Conservation (phyloP, 2,329 filamentous ascomycete species). For the Botryotinia globosa region DNA sequence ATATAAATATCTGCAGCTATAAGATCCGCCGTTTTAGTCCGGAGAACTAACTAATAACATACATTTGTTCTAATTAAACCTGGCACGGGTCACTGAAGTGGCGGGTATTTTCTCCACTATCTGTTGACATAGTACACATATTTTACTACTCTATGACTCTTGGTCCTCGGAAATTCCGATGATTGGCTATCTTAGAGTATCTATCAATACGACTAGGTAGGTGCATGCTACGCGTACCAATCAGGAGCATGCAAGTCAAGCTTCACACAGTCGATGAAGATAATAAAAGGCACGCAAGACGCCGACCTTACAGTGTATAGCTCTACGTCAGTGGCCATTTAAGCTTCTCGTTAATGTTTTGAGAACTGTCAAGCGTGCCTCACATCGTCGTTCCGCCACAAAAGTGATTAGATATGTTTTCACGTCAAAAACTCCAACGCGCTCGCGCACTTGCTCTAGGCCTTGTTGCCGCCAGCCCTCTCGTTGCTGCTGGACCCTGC, state of each 20-base stretch:
- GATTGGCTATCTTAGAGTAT: neutral
- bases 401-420: constrained; percentile 37
- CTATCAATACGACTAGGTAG: neutral
- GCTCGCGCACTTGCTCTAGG: constrained; percentile 31
- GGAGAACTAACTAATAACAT: neutral
- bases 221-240: constrained; percentile 1
- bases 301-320: neutral
- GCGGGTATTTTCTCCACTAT: neutral
- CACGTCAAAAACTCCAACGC: constrained; percentile 35
- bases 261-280: neutral
- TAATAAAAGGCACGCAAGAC: neutral
- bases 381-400: constrained; percentile 9
- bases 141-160: neutral
- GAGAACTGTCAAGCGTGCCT: neutral
- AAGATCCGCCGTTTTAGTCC: neutral
- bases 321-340: neutral
- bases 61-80: neutral
- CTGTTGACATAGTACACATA: neutral
- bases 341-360: neutral
- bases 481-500: constrained; percentile 55
- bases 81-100: neutral
- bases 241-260: neutral
- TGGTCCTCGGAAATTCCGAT: neutral
- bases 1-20: neutral
- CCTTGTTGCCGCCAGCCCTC: constrained; percentile 40